phyloP scores from a whole-genome alignment of 1,284 basidiomycete species.

The Trichosporon sp. region DNA sequence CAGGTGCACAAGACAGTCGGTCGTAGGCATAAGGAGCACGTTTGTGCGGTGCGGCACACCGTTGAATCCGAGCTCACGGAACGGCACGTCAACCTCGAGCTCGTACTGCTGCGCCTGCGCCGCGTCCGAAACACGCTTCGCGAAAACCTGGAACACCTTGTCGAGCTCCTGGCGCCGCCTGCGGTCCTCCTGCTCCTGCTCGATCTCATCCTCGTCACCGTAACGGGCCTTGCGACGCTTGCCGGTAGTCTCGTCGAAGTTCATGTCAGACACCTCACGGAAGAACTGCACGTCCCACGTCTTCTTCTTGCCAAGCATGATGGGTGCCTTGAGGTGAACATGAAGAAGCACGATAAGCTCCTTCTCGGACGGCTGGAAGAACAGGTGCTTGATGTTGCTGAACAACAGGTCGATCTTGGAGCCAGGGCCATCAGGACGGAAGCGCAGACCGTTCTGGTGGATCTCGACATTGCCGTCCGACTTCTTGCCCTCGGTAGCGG shows the following conservation, averaged over 20 bases:
- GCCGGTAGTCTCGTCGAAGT: conserved; percentile 93
- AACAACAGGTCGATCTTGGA: conserved; percentile 86
- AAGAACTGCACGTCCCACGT: conserved; percentile 97
- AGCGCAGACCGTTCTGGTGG: conserved; percentile 94
- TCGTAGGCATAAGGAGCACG: conserved; percentile 91
- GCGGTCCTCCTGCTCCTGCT: conserved; percentile 96
- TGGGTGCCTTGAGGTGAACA: conserved; percentile 88
- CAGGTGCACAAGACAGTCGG: conserved; percentile 93
- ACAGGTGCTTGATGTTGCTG: conserved; percentile 96
- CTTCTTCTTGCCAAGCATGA: conserved; percentile 99
- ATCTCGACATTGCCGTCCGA: conserved; percentile 91
- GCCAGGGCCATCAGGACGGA: conserved; percentile 75
- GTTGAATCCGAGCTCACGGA: conserved; percentile 93
- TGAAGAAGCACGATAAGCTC: conserved; percentile 94
- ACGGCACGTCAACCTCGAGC: conserved; percentile 91
- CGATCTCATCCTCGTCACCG: conserved; percentile 98
- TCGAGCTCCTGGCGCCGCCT: conserved; percentile 84
- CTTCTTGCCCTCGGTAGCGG: conserved; percentile 57
- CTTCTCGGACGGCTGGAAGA: conserved; percentile 98
- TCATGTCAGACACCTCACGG: conserved; percentile 94
- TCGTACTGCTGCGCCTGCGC: conserved; percentile 63
- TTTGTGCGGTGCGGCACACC: conserved; percentile 96
- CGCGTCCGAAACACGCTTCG: conserved; percentile 87
- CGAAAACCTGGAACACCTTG: conserved; percentile 91
- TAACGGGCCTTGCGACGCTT: conserved; percentile 95